phyloP scores from a whole-genome alignment of 192 early-diverging fungal genomes.

The Coemansia umbellata region DNA sequence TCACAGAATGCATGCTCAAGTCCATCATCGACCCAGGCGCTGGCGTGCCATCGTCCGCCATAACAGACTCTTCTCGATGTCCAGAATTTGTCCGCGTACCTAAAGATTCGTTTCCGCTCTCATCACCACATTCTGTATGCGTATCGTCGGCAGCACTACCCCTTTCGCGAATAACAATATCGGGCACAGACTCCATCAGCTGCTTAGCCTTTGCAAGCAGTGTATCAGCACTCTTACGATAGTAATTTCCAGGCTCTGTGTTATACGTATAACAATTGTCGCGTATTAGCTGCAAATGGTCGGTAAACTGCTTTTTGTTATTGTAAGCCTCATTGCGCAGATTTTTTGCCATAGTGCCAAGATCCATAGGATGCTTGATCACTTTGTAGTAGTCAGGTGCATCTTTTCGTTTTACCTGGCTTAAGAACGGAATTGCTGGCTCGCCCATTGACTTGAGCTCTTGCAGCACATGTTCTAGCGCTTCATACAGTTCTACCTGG shows the following conservation, averaged over 20 bases:
- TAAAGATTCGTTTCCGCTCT: constrained; percentile 54
- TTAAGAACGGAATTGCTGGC: constrained; percentile 80
- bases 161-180: constrained; percentile 71
- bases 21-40: constrained; percentile 9
- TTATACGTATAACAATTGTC: constrained; percentile 92
- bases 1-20: neutral
- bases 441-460: constrained; percentile 80
- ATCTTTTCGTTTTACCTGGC: constrained; percentile 82
- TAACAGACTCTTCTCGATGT: constrained; percentile 22
- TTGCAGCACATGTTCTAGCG: constrained; percentile 76
- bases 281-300: constrained; percentile 89
- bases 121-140: constrained; percentile 55
- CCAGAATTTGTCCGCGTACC: constrained; percentile 18
- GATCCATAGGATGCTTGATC: constrained; percentile 94
- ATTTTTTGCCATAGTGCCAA: constrained; percentile 86
- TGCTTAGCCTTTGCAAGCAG: constrained; percentile 74
- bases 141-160: constrained; percentile 55
- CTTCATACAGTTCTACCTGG: constrained; percentile 90
- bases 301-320: constrained; percentile 80
- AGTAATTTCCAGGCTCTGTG: constrained; percentile 81
- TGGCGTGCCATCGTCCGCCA: constrained; percentile 26
- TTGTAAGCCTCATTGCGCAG: constrained; percentile 76
- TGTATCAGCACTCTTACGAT: constrained; percentile 75
- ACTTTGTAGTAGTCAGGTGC: constrained; percentile 93
- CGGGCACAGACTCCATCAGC: constrained; percentile 77